These are phyloP conservation scores for Lolium multiflorum DNA, from an alignment of 176 grass and related monocot genomes.

Conservation along the genomic window DNA sequence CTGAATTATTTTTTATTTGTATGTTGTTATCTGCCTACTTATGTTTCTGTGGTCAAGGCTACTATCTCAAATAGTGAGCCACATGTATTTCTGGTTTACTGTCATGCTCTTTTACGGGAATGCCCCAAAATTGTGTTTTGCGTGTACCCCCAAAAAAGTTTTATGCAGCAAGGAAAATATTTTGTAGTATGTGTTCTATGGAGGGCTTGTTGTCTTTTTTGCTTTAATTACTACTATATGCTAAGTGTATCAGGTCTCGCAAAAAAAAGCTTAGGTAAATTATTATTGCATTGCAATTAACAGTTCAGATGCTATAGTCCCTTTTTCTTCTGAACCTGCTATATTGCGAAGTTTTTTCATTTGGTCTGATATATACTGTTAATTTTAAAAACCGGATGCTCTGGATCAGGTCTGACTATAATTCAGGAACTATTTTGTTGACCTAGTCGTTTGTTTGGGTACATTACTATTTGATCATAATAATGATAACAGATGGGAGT, in stretches of 20 bases:
- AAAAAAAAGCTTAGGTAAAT: background rate
- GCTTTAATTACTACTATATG: background rate
- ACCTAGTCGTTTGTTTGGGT: background rate
- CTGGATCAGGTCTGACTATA: background rate
- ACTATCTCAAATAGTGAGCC: slow-evolving; percentile 12
- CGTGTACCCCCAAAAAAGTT: background rate
- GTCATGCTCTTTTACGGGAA: background rate
- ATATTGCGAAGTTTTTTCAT: background rate
- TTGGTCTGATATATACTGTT: background rate
- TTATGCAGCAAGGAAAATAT: background rate
- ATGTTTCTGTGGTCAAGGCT: slow-evolving; percentile 2
- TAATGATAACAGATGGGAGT: background rate
- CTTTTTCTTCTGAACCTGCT: background rate
- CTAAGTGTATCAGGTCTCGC: slow-evolving; percentile 12
- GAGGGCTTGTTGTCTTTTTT: slow-evolving; percentile 11
- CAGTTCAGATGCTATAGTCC: background rate
- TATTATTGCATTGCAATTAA: background rate
- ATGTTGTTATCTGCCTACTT: background rate
- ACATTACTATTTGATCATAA: background rate
- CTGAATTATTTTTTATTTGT: background rate
- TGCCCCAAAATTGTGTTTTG: background rate
- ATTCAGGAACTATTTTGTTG: background rate
- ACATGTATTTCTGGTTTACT: slow-evolving; percentile 15
- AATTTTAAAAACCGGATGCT: background rate
- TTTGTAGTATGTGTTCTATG: background rate